Evolutionary conservation across 805 yeast genomes (phyloP).

Genomic region (Metschnikowia similis): DNA sequence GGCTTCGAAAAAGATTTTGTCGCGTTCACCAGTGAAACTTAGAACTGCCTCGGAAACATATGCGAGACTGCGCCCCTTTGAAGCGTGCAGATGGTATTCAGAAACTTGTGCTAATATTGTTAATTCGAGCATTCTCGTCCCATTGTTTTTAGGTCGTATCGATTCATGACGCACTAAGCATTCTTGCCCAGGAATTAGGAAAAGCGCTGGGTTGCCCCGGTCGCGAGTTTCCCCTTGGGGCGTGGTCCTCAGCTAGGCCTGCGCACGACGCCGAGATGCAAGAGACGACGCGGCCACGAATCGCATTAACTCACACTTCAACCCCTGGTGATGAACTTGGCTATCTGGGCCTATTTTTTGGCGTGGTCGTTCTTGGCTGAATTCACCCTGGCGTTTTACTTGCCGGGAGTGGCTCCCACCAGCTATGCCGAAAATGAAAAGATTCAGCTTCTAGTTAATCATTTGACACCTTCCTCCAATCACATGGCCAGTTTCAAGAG

Average conservation of each 20-base stretch:
- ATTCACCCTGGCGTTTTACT: slow-evolving; percentile 58
- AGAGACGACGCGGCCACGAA: background rate
- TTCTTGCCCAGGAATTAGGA: background rate
- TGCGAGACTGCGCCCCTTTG: background rate
- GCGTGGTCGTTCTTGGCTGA: slow-evolving; percentile 16
- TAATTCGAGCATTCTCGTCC: background rate
- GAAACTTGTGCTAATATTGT: background rate
- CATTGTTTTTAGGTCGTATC: background rate
- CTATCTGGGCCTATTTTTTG: slow-evolving; percentile 16
- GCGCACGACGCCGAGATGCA: background rate
- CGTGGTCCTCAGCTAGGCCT: background rate
- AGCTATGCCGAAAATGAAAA: slow-evolving; percentile 69
- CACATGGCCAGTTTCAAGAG: slow-evolving; percentile 22
- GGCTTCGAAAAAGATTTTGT: slow-evolving; percentile 4
- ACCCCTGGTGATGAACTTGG: slow-evolving; percentile 10
- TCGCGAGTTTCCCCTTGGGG: background rate
- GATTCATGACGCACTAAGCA: too few species aligned
- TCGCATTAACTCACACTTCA: background rate
- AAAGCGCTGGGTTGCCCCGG: background rate
- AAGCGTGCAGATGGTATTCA: background rate
- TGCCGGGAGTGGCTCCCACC: slow-evolving; percentile 96
- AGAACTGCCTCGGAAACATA: background rate
- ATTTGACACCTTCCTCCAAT: slow-evolving; percentile 74
- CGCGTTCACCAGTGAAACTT: background rate
- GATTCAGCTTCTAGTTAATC: slow-evolving; percentile 81